Base-by-base conservation (phyloP, 2,329 filamentous ascomycete species). In the Colletotrichum higginsianum region DNA sequence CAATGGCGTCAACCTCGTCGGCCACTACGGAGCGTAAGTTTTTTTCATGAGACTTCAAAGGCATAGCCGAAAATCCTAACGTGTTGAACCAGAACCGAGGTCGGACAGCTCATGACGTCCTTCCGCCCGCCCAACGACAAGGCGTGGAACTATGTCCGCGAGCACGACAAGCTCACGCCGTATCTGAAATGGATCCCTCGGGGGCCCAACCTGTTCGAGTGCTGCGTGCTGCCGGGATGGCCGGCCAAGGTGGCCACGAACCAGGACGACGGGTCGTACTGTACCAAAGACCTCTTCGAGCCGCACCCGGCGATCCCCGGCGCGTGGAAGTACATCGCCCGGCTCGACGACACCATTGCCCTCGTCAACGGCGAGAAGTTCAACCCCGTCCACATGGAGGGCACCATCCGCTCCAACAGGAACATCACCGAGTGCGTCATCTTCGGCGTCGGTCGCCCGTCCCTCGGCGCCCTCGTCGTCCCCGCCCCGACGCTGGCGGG, bases 321-420 rank as follows among this genome's bases (percentile, higher is more conserved):
- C 65, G 88, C 89, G 0, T 93, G 90, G 90, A 84, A 85, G 44
- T 92, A 92, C 75, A 85, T 91, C 64, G 89, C 87, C 1, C 83
- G 91, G 49, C 85, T 86, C 0, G 91, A 93, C 74, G 86, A 88
- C 3, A 90, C 90, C 63, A 84, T 93, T 46, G 88, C 88, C 0
- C 83, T 93, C 4, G 81, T 88, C 12, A 93, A 90, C 8, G 91
- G 91, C 2, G 92, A 92, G 81, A 93, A 93, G 74, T 92, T 93
- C 71, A 90, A 92, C 74, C 90, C 91, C 1, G 86, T 87, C 2
- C 87, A 88, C 0, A 77, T 92, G 3, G 91, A 93, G 77, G 86
- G 84, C 2, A 83, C 82, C 0, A 84, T 92, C 5, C 78, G 84
- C 1, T 85, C 84, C 0, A 77, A 78, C 13, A 74, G 78, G 2